phyloP scores from a whole-genome alignment of 306 rosid species.

The Sicyos edulis region DNA sequence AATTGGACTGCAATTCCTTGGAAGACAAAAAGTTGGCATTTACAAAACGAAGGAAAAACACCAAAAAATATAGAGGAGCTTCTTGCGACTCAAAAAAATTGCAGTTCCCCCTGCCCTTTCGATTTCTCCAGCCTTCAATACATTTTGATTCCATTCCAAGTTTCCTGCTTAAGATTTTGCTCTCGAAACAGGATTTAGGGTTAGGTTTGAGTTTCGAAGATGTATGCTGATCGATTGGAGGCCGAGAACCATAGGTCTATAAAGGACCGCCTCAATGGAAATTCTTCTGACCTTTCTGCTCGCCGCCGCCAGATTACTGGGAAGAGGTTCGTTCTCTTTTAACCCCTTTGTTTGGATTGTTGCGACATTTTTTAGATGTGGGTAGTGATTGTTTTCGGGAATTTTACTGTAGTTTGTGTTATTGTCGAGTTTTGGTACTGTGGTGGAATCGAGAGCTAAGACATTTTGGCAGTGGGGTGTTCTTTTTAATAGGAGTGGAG shows the following conservation, averaged over 20 bases:
- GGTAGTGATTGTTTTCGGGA: background rate
- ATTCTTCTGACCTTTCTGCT: constrained; percentile 30
- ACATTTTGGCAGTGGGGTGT: background rate
- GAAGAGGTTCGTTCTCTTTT: constrained; percentile 50
- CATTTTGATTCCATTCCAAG: background rate
- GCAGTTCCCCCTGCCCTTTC: background rate
- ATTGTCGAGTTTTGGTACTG: background rate
- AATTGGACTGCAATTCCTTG: constrained; percentile 2
- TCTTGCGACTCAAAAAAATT: background rate
- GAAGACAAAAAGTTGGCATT: background rate
- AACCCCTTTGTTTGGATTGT: constrained; percentile 3
- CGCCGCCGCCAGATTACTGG: constrained; percentile 61
- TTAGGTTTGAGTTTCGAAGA: constrained; percentile 26
- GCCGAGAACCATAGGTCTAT: constrained; percentile 61
- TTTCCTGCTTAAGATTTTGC: background rate
- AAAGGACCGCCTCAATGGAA: constrained; percentile 83
- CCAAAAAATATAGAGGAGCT: background rate
- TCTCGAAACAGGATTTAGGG: constrained; percentile 11
- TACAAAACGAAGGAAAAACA: background rate
- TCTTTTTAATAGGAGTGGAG: background rate
- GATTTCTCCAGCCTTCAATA: background rate
- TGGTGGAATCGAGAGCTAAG: background rate
- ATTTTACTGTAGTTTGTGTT: background rate
- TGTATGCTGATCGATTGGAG: constrained; percentile 94
- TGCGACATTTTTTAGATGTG: background rate